phyloP scores from a whole-genome alignment of 1,284 basidiomycete genomes.

The Boletellus dicymbophilus region DNA sequence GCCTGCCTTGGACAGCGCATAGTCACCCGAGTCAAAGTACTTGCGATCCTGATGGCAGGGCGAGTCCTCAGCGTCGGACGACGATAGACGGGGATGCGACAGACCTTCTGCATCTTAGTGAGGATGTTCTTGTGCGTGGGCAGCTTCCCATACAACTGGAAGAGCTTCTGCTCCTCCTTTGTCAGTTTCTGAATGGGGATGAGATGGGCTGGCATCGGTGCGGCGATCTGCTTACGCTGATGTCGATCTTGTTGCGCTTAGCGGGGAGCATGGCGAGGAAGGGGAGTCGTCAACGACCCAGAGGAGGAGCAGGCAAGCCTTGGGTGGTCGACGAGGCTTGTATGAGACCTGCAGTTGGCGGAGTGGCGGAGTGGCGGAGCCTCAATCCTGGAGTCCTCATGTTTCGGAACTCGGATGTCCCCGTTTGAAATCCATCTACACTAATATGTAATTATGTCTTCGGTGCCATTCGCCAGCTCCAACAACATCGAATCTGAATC shows the following conservation, averaged over 20 bases:
- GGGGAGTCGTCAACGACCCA: constrained; percentile 22
- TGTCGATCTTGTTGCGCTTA: constrained; percentile 89
- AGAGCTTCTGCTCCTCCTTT: constrained; percentile 93
- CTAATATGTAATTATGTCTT: constrained; percentile 13
- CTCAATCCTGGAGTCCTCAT: constrained; percentile 10
- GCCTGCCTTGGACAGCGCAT: constrained; percentile 94
- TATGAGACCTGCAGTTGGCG: too few relatives aligned
- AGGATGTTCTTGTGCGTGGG: constrained; percentile 92
- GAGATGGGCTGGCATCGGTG: neutral
- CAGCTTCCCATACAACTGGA: constrained; percentile 93
- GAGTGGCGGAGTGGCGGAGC: constrained; percentile 34
- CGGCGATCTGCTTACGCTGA: constrained; percentile 62
- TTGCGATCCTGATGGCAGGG: constrained; percentile 80
- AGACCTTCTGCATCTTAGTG: constrained; percentile 93
- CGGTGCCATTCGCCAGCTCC: constrained; percentile 10
- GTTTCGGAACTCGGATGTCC: constrained; percentile 20
- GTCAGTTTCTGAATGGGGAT: constrained; percentile 68
- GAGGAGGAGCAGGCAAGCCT: constrained; percentile 28
- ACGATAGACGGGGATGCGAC: constrained; percentile 7
- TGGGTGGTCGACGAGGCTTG: constrained; percentile 3
- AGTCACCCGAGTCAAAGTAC: constrained; percentile 98
- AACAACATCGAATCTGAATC: constrained; percentile 22
- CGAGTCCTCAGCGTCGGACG: constrained; percentile 10
- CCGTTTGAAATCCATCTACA: constrained; percentile 23
- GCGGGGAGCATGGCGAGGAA: constrained; percentile 70